Conservation (phyloP, 805 yeast species). For the Yueomyces sp. region DNA sequence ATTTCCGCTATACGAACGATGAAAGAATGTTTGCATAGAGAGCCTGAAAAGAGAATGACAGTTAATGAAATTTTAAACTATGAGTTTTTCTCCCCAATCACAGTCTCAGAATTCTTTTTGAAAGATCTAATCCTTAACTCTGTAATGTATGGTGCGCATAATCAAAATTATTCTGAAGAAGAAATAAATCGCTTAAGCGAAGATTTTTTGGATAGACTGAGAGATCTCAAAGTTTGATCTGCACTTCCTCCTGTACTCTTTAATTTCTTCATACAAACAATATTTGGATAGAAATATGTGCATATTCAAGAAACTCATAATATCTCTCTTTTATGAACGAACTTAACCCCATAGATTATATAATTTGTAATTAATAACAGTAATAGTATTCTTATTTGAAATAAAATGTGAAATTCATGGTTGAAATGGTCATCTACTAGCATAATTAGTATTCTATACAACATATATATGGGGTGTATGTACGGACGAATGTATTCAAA, state of each 20-base stretch:
- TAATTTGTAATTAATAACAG: too few species aligned
- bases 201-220: constrained; percentile 42
- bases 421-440: too few species aligned
- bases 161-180: constrained; percentile 28
- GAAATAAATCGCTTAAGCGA: constrained; percentile 36
- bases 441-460: too few species aligned
- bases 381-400: too few species aligned
- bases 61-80: constrained; percentile 46
- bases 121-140: constrained; percentile 65
- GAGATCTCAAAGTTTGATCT: constrained; percentile 16
- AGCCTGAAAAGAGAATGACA: constrained; percentile 55
- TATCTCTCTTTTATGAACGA: too few species aligned
- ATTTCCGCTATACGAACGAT: constrained; percentile 56
- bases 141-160: constrained; percentile 53
- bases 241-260: not conserved
- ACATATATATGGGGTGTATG: too few species aligned
- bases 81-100: constrained; percentile 61
- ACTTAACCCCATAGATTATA: too few species aligned
- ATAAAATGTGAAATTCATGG: too few species aligned
- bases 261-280: not conserved
- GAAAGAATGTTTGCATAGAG: constrained; percentile 55
- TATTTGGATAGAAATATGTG: too few species aligned
- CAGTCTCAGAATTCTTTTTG: constrained; percentile 53
- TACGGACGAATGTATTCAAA: too few species aligned
- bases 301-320: too few species aligned